Percentiles rank a stretch among this genome's conserved stretches.
phyloP scores from a whole-genome alignment of 23 red algal species.

The Gracilaria vermiculophylla region DNA sequence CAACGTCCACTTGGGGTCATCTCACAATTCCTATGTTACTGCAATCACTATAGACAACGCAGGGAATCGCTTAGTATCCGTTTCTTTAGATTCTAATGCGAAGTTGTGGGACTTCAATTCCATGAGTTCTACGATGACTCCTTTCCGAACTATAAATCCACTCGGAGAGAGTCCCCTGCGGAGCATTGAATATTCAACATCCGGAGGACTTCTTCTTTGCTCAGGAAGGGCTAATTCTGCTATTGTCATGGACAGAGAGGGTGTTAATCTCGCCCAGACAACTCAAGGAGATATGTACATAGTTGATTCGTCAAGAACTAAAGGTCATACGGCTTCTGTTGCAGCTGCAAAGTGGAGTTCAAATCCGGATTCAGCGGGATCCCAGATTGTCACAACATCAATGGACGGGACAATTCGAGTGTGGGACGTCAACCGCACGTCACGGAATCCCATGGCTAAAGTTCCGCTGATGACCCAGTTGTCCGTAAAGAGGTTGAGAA shows the following conservation, averaged over 20 bases:
- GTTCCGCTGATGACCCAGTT: slow-evolving; percentile 38
- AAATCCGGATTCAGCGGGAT: not conserved
- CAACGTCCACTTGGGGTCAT: slow-evolving; percentile 3
- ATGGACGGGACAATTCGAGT: slow-evolving; percentile 53
- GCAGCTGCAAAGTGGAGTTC: slow-evolving; percentile 32
- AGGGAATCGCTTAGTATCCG: slow-evolving; percentile 61
- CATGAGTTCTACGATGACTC: slow-evolving; percentile 26
- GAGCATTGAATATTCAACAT: slow-evolving; percentile 14
- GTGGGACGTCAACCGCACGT: slow-evolving; percentile 39
- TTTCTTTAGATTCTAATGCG: slow-evolving; percentile 27
- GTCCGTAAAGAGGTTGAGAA: slow-evolving; percentile 49
- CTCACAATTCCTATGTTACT: slow-evolving; percentile 48
- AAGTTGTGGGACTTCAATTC: slow-evolving; percentile 63
- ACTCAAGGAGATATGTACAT: slow-evolving; percentile 66
- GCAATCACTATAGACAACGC: slow-evolving; percentile 37
- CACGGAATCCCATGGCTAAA: not conserved
- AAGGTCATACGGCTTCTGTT: slow-evolving; percentile 52
- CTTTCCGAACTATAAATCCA: slow-evolving; percentile 45
- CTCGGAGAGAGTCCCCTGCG: slow-evolving; percentile 34
- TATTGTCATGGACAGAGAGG: slow-evolving; percentile 48
- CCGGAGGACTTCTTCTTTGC: slow-evolving; percentile 26
- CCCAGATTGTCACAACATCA: slow-evolving; percentile 18
- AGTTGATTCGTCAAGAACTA: slow-evolving; percentile 56
- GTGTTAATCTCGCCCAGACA: slow-evolving; percentile 24
- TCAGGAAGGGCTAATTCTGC: slow-evolving; percentile 38